Evolutionary conservation across 306 rosid genomes (phyloP).

Genomic region (Cicer pinnatifidum): DNA sequence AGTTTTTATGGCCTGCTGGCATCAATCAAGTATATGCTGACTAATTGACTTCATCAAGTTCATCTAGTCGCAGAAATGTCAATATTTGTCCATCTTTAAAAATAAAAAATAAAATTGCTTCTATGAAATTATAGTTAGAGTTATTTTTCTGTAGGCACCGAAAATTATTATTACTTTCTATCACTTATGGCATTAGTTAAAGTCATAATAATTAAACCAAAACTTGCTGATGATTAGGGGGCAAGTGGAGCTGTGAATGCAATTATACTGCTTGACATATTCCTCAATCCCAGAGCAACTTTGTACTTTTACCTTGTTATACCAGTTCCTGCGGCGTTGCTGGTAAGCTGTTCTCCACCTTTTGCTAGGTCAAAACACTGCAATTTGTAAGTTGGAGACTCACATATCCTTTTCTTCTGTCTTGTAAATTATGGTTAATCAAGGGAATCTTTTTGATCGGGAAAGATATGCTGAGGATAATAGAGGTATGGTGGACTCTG

Average conservation of each 20-base stretch:
- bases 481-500: constrained; percentile 59
- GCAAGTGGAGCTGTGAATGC: constrained; percentile 95
- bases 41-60: constrained; percentile 28
- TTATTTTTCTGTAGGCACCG: constrained; percentile 12
- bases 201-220: constrained; percentile 38
- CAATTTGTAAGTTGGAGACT: constrained; percentile 40
- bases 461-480: constrained; percentile 63
- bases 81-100: neutral
- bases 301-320: constrained; percentile 61
- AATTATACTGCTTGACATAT: constrained; percentile 74
- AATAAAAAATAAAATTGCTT: constrained; percentile 22
- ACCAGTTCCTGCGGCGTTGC: constrained; percentile 82
- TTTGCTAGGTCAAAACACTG: constrained; percentile 33
- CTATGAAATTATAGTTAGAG: neutral
- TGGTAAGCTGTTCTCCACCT: constrained; percentile 57
- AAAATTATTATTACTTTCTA: constrained; percentile 17
- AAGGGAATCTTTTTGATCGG: constrained; percentile 82
- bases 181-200: constrained; percentile 26
- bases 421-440: constrained; percentile 43
- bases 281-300: constrained; percentile 78
- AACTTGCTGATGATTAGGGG: constrained; percentile 63
- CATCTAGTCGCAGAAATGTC: constrained; percentile 18
- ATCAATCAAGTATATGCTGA: constrained; percentile 17
- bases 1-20: constrained; percentile 13
- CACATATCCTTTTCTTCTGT: constrained; percentile 36